Percentiles rank a stretch among this genome's conserved stretches.
Conservation (phyloP, 305 asterid species). For the Fraxinus paxiana region DNA sequence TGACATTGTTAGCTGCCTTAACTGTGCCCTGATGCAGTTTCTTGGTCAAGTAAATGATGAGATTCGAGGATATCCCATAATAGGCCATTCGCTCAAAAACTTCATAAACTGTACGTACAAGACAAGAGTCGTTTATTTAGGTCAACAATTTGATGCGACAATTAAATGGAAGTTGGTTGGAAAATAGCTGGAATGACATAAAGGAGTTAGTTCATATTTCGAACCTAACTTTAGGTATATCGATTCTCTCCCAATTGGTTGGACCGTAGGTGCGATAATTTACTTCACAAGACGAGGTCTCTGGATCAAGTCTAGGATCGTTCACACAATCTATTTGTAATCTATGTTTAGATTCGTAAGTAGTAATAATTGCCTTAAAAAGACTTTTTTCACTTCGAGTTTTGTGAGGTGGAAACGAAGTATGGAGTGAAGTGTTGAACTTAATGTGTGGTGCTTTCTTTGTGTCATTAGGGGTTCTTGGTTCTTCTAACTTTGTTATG, state of each 20-base stretch:
- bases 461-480: background rate
- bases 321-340: too few species aligned
- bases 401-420: too few species aligned
- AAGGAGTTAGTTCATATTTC: background rate
- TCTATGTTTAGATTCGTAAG: background rate
- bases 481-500: background rate
- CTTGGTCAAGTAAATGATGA: constrained; percentile 60
- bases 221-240: too few species aligned
- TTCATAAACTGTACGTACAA: constrained; percentile 70
- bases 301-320: too few species aligned
- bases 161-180: background rate
- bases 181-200: background rate
- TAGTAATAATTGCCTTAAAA: too few species aligned
- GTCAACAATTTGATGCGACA: background rate
- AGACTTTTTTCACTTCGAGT: background rate
- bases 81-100: constrained; percentile 91
- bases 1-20: constrained; percentile 65
- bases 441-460: background rate
- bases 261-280: too few species aligned
- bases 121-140: background rate
- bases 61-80: constrained; percentile 69
- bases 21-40: constrained; percentile 67
- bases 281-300: too few species aligned
- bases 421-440: too few species aligned
- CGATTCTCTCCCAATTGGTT: too few species aligned